Evolutionary conservation across 768 basidiomycete species (phyloP).

Genomic region (Mycena crocata): DNA sequence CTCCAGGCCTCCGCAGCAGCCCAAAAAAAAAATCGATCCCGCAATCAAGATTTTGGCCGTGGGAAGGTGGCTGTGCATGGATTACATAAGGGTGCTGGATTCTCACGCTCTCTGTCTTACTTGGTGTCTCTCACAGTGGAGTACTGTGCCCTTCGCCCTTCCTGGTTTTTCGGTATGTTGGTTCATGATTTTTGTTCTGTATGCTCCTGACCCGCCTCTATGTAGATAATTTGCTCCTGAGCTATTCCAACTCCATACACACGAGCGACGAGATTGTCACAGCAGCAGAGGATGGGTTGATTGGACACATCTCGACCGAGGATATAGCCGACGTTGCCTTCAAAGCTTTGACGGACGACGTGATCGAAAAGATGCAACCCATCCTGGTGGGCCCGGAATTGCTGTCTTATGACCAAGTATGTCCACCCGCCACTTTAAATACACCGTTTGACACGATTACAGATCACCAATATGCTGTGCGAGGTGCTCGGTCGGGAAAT

Average conservation of each 20-base stretch:
- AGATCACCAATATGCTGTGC: slow-evolving; percentile 42
- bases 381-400: slow-evolving; percentile 47
- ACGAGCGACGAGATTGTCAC: slow-evolving; percentile 36
- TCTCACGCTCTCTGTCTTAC: slow-evolving; percentile 29
- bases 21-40: too few relatives aligned
- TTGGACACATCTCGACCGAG: slow-evolving; percentile 43
- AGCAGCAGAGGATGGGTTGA: slow-evolving; percentile 39
- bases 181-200: background rate
- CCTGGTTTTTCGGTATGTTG: slow-evolving; percentile 49
- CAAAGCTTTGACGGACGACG: slow-evolving; percentile 33
- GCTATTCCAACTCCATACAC: background rate
- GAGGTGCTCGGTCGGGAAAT: slow-evolving; percentile 43
- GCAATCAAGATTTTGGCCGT: too few relatives aligned
- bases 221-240: slow-evolving; percentile 9
- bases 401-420: slow-evolving; percentile 32
- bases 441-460: background rate
- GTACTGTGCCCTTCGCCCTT: slow-evolving; percentile 48
- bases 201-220: background rate
- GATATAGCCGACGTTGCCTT: slow-evolving; percentile 43
- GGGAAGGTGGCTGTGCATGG: too few relatives aligned
- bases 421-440: too few relatives aligned
- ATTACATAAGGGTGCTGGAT: slow-evolving; percentile 2
- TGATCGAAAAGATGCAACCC: slow-evolving; percentile 39
- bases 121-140: slow-evolving; percentile 45
- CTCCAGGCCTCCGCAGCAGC: too few relatives aligned